Evolutionary conservation across 257 asterid genomes (phyloP).

Genomic region (Penstemon barbatus): DNA sequence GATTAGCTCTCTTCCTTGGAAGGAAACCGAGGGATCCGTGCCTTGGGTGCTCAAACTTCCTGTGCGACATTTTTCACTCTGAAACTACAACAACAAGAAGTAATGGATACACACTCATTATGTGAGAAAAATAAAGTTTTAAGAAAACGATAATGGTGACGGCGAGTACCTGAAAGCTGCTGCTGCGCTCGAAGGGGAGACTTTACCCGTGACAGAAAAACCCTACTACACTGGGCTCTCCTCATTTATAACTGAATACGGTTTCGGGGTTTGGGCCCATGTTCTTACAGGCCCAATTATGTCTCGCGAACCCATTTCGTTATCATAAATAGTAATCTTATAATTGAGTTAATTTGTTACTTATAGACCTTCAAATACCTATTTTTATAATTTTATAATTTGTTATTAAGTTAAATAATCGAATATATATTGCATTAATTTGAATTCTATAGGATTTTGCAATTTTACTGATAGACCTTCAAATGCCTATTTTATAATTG

Average conservation of each 20-base stretch:
- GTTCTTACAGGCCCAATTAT: too few relatives aligned
- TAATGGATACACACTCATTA: not conserved
- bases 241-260: slow-evolving; percentile 19
- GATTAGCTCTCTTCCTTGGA: slow-evolving; percentile 66
- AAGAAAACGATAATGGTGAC: slow-evolving; percentile 6
- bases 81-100: slow-evolving; percentile 1
- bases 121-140: not conserved
- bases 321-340: too few relatives aligned
- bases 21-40: slow-evolving; percentile 73
- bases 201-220: slow-evolving; percentile 20
- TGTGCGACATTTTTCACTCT: slow-evolving; percentile 54
- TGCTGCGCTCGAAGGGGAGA: slow-evolving; percentile 12
- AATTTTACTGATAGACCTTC: too few relatives aligned
- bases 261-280: too few relatives aligned
- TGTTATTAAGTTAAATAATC: too few relatives aligned
- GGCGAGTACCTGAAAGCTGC: slow-evolving; percentile 33
- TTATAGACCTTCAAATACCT: too few relatives aligned
- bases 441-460: too few relatives aligned
- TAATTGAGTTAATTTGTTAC: too few relatives aligned
- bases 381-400: too few relatives aligned
- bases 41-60: slow-evolving; percentile 75
- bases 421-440: too few relatives aligned
- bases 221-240: slow-evolving; percentile 30
- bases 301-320: too few relatives aligned
- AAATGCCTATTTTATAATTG: too few relatives aligned